Conservation (phyloP, 1,284 basidiomycete species). For the Trametes versicolor region DNA sequence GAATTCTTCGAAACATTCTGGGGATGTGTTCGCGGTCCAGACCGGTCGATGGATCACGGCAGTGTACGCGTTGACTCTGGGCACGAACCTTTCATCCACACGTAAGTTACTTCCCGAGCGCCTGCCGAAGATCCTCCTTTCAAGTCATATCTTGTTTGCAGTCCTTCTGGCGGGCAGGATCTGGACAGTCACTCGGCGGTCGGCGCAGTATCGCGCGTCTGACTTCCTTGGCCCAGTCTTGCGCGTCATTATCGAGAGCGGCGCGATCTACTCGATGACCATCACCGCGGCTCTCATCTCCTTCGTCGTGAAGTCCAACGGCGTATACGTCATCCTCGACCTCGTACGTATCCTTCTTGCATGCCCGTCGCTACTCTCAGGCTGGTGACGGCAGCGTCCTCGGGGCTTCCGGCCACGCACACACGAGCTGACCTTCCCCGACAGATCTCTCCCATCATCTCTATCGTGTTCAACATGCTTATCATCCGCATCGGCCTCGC, state of each 20-base stretch:
- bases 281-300: conserved; percentile 46
- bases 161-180: conserved; percentile 42
- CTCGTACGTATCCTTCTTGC: conserved; percentile 38
- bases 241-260: conserved; percentile 47
- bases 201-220: conserved; percentile 30
- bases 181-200: conserved; percentile 39
- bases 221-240: conserved; percentile 41
- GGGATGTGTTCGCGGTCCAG: conserved; percentile 36
- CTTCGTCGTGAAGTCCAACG: conserved; percentile 43
- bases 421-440: background rate
- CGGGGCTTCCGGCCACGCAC: background rate
- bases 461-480: conserved; percentile 45
- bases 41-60: conserved; percentile 45
- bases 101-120: conserved; percentile 31
- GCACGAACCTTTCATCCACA: conserved; percentile 45
- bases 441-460: conserved; percentile 44
- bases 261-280: conserved; percentile 45
- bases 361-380: background rate
- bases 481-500: conserved; percentile 40
- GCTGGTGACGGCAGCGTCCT: background rate
- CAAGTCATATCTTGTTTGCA: conserved; percentile 16
- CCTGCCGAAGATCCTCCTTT: conserved; percentile 11
- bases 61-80: conserved; percentile 43
- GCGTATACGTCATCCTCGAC: conserved; percentile 48
- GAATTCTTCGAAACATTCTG: conserved; percentile 30